Evolutionary conservation across 805 yeast genomes (phyloP), one percentile per base, ranked within the genome.

Genomic region (Wickerhamomyces silvicola): DNA sequence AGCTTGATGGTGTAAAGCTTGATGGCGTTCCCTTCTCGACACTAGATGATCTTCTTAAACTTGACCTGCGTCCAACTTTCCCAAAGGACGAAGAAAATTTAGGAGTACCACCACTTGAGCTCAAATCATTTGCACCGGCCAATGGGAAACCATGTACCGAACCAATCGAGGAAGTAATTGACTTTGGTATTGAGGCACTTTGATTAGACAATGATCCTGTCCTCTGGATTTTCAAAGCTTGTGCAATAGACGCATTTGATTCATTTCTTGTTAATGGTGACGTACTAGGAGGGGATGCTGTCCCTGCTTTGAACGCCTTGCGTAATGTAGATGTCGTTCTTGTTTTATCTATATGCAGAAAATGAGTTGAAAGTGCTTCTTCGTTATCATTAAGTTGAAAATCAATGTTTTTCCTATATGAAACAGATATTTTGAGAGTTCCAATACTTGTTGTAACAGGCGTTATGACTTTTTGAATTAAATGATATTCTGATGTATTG

Each of bases 401-500:
- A 28, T 73, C 70, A 40, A 76, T 67, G 50, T 86, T 81, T 24
- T 64, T 68, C 35, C 98, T 68, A 48, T 82, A 90, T 2, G 94
- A 80, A 1, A 85, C 92, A 0, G 92, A 75, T 6, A 84, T 70
- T 37, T 75, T 68, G 32, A 90, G 57, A 1, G 79, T 62, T 0
- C 98, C 98, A 28, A 75, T 64, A 7, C 81, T 75, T 0, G 96
- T 85, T 34, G 70, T 66, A 3, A 92, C 73, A 0, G 94, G 85
- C 5, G 73, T 68, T 33, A 92, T 70, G 34, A 66, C 66, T 46
- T 75, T 75, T 30, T 79, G 81, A 17, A 66, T 67, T 37, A 81
- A 59, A 47, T 80, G 84, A 12, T 75, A 59, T 12, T 59, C 57
- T 1, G 36, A 22, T 5, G 50, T 43, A 24, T 52, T 38, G 16